These are phyloP conservation scores for Solanum pinnatisectum DNA, from an alignment of 257 asterid genomes.

Conservation along the genomic window DNA sequence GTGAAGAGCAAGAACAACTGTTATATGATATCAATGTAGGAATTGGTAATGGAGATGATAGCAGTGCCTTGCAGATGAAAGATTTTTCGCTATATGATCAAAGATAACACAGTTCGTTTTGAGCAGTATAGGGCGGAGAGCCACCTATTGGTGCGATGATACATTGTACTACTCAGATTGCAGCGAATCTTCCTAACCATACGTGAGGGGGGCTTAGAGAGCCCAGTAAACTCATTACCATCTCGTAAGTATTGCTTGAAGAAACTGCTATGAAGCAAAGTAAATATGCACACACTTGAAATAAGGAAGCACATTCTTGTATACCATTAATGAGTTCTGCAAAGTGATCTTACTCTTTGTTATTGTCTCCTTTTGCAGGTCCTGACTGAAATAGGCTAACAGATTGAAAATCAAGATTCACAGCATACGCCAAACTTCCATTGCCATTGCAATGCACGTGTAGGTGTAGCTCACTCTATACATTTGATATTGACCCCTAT, in stretches of 20 bases:
- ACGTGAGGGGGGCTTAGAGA: background rate
- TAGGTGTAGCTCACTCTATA: background rate
- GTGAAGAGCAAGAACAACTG: slow-evolving; percentile 8
- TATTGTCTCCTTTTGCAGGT: background rate
- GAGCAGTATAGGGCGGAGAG: background rate
- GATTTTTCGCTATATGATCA: background rate
- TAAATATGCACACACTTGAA: background rate
- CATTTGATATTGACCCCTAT: background rate
- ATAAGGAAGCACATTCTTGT: background rate
- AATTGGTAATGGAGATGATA: background rate
- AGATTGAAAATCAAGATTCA: background rate
- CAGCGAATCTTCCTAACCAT: background rate
- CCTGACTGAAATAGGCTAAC: background rate
- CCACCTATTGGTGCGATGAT: background rate
- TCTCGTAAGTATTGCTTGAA: background rate
- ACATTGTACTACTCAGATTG: background rate
- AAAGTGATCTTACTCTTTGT: background rate
- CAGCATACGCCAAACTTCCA: background rate
- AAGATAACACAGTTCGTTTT: background rate
- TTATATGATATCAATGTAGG: background rate
- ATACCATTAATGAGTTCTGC: background rate
- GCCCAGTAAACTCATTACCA: background rate
- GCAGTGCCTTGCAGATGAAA: background rate
- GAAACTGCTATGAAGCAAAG: background rate
- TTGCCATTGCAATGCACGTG: background rate